phyloP scores from a whole-genome alignment of 2,329 filamentous ascomycete species.

The Claviceps pusilla region DNA sequence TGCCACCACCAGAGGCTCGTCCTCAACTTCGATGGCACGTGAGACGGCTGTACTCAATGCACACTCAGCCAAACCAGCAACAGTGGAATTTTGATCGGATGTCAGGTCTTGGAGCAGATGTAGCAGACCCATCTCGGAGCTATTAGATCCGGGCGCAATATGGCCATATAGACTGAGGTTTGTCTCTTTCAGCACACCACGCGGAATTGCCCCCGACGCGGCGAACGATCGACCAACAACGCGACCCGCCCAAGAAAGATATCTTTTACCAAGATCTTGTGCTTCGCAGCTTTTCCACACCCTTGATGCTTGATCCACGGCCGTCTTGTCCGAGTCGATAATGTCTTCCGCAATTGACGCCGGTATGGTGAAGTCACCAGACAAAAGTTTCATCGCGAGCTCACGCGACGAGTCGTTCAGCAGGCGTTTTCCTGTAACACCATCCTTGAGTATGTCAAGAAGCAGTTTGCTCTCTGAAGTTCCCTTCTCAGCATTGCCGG shows the following conservation, averaged over 20 bases:
- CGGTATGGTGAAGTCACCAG: constrained; percentile 53
- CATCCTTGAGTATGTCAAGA: constrained; percentile 65
- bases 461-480: constrained; percentile 69
- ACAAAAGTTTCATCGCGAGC: constrained; percentile 58
- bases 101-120: constrained; percentile 47
- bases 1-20: constrained; percentile 32
- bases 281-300: constrained; percentile 64
- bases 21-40: constrained; percentile 30
- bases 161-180: constrained; percentile 34
- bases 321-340: constrained; percentile 50
- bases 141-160: constrained; percentile 30
- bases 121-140: constrained; percentile 50
- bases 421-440: constrained; percentile 43
- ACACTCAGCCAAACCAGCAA: constrained; percentile 45
- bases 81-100: constrained; percentile 37
- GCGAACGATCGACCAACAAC: constrained; percentile 75
- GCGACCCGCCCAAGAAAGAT: constrained; percentile 71
- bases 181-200: constrained; percentile 46
- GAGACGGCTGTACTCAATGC: constrained; percentile 43
- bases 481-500: constrained; percentile 53
- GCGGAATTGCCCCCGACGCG: constrained; percentile 52
- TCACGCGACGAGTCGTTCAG: constrained; percentile 56
- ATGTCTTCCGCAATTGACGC: constrained; percentile 39
- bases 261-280: constrained; percentile 48
- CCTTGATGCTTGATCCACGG: constrained; percentile 45